A percentile compares a stretch with the other conserved stretches of the same genome.
Evolutionary conservation across 2,329 filamentous ascomycete genomes (phyloP).

Genomic region (Fusarium cicatricum): DNA sequence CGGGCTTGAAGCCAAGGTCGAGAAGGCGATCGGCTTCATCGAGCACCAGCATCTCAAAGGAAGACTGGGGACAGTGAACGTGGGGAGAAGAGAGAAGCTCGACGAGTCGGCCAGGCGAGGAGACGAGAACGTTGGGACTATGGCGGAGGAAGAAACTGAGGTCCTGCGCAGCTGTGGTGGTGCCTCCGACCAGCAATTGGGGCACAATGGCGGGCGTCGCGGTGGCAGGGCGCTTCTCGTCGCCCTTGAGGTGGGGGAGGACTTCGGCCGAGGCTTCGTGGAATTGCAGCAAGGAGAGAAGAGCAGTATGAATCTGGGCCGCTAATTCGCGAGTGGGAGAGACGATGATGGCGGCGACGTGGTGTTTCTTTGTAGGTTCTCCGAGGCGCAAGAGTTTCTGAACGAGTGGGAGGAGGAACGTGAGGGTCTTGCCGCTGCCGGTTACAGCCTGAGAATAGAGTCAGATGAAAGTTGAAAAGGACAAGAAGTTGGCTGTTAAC

Average conservation of each 20-base stretch:
- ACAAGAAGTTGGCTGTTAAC: not conserved
- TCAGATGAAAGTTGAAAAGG: not conserved
- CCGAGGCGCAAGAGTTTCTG: conserved; percentile 82
- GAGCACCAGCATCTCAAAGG: conserved; percentile 90
- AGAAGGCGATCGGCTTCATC: conserved; percentile 94
- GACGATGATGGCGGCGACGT: conserved; percentile 90
- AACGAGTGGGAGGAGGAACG: conserved; percentile 84
- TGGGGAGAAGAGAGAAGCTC: conserved; percentile 87
- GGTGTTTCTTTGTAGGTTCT: conserved; percentile 86
- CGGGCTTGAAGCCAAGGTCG: conserved; percentile 92
- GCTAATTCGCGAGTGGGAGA: conserved; percentile 92
- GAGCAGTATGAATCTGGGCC: conserved; percentile 85
- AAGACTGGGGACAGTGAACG: conserved; percentile 86
- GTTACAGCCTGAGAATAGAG: conserved; percentile 72
- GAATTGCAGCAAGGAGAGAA: conserved; percentile 80
- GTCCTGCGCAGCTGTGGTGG: conserved; percentile 82
- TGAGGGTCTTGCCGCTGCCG: conserved; percentile 88
- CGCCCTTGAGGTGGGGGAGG: conserved; percentile 61
- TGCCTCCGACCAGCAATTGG: conserved; percentile 87
- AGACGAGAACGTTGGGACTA: conserved; percentile 88
- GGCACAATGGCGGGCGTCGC: conserved; percentile 71
- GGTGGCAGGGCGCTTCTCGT: conserved; percentile 62
- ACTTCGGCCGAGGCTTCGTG: conserved; percentile 79
- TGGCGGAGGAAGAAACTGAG: conserved; percentile 83
- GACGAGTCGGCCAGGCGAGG: conserved; percentile 87